Evolutionary conservation across 208 protist species (phyloP).

Genomic region (Jaenimonas drosophilae): DNA sequence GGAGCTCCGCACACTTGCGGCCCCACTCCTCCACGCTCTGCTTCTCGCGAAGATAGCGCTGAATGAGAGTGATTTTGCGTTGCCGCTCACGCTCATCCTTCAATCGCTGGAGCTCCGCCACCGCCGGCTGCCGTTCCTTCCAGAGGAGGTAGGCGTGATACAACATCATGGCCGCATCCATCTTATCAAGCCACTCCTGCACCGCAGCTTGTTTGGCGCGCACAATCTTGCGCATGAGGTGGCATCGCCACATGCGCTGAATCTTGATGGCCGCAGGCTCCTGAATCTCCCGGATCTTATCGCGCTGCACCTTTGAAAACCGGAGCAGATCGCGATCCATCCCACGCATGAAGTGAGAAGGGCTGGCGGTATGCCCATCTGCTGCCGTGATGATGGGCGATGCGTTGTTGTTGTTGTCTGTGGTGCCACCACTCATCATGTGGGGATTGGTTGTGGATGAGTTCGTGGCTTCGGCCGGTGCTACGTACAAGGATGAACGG

Average conservation of each 20-base stretch:
- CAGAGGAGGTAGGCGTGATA: conserved; percentile 21
- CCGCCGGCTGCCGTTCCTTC: conserved; percentile 10
- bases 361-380: background rate
- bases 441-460: no score
- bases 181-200: conserved; percentile 2
- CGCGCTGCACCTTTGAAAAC: conserved; percentile 15
- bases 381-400: background rate
- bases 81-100: conserved; percentile 11
- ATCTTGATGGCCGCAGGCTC: conserved; percentile 6
- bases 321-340: conserved; percentile 24
- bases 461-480: no score
- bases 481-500: background rate
- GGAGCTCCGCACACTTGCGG: conserved; percentile 6
- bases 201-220: background rate
- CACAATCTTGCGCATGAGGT: conserved; percentile 4
- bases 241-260: conserved; percentile 26
- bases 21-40: conserved; percentile 32
- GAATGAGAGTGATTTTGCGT: conserved; percentile 13
- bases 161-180: conserved; percentile 20
- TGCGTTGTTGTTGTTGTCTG: no score
- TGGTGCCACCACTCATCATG: no score
- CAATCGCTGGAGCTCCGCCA: conserved; percentile 12
- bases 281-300: conserved; percentile 9
- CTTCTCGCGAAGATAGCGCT: conserved; percentile 20
- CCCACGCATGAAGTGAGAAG: conserved; percentile 11